Base-by-base conservation (phyloP, 768 basidiomycete genomes). In the Lentinula lateritia region DNA sequence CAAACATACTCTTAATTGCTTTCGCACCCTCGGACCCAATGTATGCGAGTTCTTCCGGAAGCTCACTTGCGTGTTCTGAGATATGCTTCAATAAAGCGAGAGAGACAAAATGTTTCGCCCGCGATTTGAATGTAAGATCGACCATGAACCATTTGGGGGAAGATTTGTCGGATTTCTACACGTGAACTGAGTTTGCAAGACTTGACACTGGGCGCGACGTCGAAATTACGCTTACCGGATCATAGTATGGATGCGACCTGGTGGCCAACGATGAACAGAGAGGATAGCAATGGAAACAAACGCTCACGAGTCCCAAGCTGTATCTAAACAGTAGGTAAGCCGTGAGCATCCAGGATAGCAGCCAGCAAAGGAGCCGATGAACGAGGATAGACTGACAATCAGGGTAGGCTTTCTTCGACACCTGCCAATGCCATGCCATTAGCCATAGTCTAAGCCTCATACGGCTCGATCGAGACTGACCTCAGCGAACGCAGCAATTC, bases 61-160 rank as follows among this genome's bases (percentile, higher is more conserved):
- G 74, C 12, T 23, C 52, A 20, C 12, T 18, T 12, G 34, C 53
- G 15, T 54, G 34, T 35, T 54, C 77, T 0, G 87, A 83, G 42
- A 95, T 82, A 54, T 79, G 75, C 28, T 87, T 85, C 46, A 98
- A 78, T 0, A 96, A 78, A 6, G 88, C 77, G 10, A 96, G 79
- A 2, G 94, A 88, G 10, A 96, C 82, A 58, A 93, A 93, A 74
- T 95, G 78, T 35, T 72, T 65, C 5, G 89, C 81, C 23, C 90
- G 84, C 6, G 82, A 76, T 15, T 73, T 66, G 71, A 95, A 95
- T 36, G 80, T 82, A 56, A 88, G 75, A 66, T 93, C 87, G 39
- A 95, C 90, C 95, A 98, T 98, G 76, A 81, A 95, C 95, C 95
- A 98, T 69, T 82, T 91, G 1, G 95, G 95, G 10, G 85, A 78